phyloP scores from a whole-genome alignment of 495 filamentous ascomycete genomes.

The Neurospora sp. region DNA sequence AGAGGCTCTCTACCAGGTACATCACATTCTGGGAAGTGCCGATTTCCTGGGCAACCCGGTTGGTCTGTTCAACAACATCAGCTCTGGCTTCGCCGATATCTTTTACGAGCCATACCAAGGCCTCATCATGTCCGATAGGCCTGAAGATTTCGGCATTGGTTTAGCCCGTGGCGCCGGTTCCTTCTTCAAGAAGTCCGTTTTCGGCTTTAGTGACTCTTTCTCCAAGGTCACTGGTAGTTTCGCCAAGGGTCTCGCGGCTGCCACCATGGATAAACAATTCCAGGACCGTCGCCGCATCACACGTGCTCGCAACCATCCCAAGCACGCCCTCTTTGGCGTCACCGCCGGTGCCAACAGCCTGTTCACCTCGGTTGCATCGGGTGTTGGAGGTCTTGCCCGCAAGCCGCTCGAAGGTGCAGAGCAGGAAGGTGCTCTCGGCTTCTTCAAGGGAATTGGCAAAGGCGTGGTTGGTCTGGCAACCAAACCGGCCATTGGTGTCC shows the following conservation, averaged over 20 bases:
- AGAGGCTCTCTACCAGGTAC: conserved; percentile 87
- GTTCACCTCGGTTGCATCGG: conserved; percentile 80
- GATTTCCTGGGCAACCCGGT: conserved; percentile 99
- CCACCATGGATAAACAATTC: conserved; percentile 96
- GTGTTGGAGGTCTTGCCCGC: conserved; percentile 82
- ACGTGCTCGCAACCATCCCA: conserved; percentile 83
- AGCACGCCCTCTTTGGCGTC: conserved; percentile 93
- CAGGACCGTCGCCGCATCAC: conserved; percentile 93
- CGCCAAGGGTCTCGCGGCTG: conserved; percentile 87
- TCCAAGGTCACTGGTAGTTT: conserved; percentile 95
- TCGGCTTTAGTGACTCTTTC: conserved; percentile 90
- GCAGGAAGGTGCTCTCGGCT: conserved; percentile 84
- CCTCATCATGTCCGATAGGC: conserved; percentile 87
- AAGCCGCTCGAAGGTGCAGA: conserved; percentile 94
- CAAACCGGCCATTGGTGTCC: conserved; percentile 92
- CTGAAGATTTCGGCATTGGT: conserved; percentile 86
- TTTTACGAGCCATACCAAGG: conserved; percentile 99
- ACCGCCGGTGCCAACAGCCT: conserved; percentile 93
- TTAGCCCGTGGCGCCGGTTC: conserved; percentile 94
- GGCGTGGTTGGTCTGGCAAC: conserved; percentile 86
- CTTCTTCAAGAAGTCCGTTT: conserved; percentile 97
- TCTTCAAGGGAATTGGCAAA: conserved; percentile 96
- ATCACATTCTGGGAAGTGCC: conserved; percentile 91
- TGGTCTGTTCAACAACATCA: conserved; percentile 95
- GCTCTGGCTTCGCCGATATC: conserved; percentile 90